These are phyloP conservation scores for Solanum sitiens DNA, from an alignment of 257 asterid species.

Conservation along the genomic window DNA sequence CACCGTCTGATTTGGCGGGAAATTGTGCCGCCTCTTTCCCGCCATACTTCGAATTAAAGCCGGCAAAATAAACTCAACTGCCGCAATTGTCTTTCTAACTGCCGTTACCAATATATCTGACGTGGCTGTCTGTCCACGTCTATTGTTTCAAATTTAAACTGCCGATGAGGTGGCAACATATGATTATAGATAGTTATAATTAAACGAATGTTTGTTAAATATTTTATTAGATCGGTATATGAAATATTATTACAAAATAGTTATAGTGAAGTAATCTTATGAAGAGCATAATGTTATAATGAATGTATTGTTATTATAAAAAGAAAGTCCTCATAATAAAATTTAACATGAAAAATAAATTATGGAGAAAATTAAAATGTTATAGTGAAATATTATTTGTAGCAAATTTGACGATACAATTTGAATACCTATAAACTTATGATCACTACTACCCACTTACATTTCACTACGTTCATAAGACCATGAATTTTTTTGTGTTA, in stretches of 20 bases:
- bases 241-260: too few relatives aligned
- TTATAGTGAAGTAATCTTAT: not conserved
- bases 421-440: not conserved
- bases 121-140: conserved; percentile 3
- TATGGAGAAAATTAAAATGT: too few relatives aligned
- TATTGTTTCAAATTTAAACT: not conserved
- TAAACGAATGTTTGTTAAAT: not conserved
- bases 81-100: not conserved
- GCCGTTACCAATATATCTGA: not conserved
- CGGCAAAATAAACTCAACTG: conserved; percentile 6
- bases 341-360: too few relatives aligned
- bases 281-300: too few relatives aligned
- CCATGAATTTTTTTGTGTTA: not conserved
- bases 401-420: not conserved
- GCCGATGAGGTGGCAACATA: not conserved
- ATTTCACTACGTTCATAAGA: not conserved
- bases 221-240: not conserved
- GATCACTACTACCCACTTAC: too few relatives aligned
- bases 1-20: conserved; percentile 32
- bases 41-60: conserved; percentile 4
- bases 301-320: too few relatives aligned
- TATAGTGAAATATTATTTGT: too few relatives aligned
- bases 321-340: not conserved
- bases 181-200: not conserved
- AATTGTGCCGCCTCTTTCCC: not conserved